These are phyloP conservation scores for Cornus suecica DNA, from an alignment of 148 eudicot species.

Conservation along the genomic window DNA sequence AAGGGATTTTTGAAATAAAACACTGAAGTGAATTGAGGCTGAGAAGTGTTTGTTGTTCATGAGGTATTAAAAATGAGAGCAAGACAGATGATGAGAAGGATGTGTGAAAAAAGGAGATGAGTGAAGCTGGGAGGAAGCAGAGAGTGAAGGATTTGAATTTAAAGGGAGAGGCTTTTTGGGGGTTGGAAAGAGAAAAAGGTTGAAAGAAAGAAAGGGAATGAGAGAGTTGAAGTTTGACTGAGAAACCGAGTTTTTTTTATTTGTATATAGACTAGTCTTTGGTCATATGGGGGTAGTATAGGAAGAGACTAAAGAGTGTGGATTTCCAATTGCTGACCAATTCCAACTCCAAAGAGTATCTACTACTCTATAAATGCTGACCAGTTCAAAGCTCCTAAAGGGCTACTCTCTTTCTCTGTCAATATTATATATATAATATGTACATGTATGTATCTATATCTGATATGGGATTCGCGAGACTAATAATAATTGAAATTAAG, in stretches of 20 bases:
- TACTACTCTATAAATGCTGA: slow-evolving; percentile 17
- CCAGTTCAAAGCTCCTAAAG: slow-evolving; percentile 26
- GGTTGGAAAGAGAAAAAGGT: not conserved
- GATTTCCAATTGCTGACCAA: slow-evolving; percentile 25
- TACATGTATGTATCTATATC: too few species aligned
- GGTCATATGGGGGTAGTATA: slow-evolving; percentile 25
- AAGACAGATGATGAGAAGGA: not conserved
- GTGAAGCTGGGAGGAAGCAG: slow-evolving; percentile 18
- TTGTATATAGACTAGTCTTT: slow-evolving; percentile 51
- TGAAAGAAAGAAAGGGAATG: not conserved
- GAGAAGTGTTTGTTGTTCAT: not conserved
- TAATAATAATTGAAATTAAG: slow-evolving; percentile 8
- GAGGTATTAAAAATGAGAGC: not conserved
- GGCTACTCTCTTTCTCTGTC: slow-evolving; percentile 6
- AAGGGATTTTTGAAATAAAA: not conserved
- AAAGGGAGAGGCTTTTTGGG: slow-evolving; percentile 9
- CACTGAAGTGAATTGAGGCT: not conserved
- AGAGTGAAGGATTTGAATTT: slow-evolving; percentile 16
- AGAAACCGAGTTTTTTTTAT: slow-evolving; percentile 54
- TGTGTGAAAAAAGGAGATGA: not conserved
- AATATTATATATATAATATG: too few species aligned
- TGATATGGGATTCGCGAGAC: not conserved
- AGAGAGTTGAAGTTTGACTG: slow-evolving; percentile 49
- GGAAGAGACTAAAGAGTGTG: not conserved
- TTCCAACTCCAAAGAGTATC: slow-evolving; percentile 7